phyloP scores from a whole-genome alignment of 2,329 filamentous ascomycete genomes.

The Cordyceps fumosorosea region DNA sequence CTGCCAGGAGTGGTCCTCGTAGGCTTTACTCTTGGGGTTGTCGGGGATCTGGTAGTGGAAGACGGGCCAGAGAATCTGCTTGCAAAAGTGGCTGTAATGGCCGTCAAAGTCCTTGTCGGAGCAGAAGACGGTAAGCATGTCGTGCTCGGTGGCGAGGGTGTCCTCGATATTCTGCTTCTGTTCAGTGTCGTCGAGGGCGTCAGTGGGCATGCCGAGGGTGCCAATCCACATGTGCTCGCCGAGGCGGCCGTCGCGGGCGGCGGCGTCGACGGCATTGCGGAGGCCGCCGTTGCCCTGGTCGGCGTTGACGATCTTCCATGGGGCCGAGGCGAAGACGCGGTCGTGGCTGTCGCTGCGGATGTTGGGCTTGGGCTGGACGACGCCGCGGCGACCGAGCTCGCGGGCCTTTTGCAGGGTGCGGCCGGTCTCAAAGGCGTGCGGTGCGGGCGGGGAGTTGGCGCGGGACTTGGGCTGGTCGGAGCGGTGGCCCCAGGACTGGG shows the following conservation, averaged over 20 bases:
- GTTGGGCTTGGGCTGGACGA: constrained; percentile 47
- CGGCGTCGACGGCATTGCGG: constrained; percentile 78
- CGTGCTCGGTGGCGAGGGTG: constrained; percentile 70
- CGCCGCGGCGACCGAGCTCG: constrained; percentile 50
- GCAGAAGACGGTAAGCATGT: constrained; percentile 78
- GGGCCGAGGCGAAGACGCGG: constrained; percentile 65
- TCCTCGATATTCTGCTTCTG: constrained; percentile 81
- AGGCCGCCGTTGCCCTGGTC: constrained; percentile 91
- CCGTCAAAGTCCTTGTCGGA: constrained; percentile 90
- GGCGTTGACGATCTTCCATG: constrained; percentile 77
- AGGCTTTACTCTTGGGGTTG: constrained; percentile 96
- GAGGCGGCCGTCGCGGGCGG: constrained; percentile 60
- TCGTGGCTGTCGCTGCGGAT: constrained; percentile 58
- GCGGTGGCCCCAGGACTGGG: constrained; percentile 68
- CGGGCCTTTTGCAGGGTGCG: constrained; percentile 51
- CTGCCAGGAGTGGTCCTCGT: constrained; percentile 93
- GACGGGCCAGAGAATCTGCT: constrained; percentile 94
- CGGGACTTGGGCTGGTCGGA: constrained; percentile 74
- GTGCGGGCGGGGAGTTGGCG: constrained; percentile 66
- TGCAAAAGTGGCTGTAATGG: constrained; percentile 94
- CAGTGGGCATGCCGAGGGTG: constrained; percentile 88
- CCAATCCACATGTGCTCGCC: constrained; percentile 84
- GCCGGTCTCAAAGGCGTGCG: constrained; percentile 65
- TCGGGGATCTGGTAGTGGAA: constrained; percentile 98
- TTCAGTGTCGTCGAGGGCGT: constrained; percentile 66